Evolutionary conservation across 2,329 filamentous ascomycete genomes (phyloP).

Genomic region (Fusarium begoniae): DNA sequence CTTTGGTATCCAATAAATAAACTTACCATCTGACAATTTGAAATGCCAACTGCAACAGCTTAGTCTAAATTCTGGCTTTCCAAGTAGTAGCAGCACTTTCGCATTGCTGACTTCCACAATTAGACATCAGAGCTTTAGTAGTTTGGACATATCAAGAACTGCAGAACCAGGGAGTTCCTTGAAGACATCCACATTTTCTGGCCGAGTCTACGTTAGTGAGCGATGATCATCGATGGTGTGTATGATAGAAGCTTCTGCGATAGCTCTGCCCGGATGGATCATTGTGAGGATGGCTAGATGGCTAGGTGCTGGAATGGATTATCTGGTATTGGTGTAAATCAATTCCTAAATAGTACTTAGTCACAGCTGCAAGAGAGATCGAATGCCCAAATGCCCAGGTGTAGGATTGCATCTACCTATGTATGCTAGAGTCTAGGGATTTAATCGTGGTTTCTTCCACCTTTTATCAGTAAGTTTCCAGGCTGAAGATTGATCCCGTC

Average conservation of each 20-base stretch:
- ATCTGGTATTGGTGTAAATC: not conserved
- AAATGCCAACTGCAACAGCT: not conserved
- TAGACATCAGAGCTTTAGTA: not conserved
- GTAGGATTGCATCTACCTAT: not conserved
- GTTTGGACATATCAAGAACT: not conserved
- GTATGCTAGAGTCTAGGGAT: not conserved
- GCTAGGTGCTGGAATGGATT: constrained; percentile 7
- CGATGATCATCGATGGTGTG: not conserved
- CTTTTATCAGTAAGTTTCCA: not conserved
- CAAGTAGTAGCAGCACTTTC: not conserved
- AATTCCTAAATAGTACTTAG: not conserved
- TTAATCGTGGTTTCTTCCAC: not conserved
- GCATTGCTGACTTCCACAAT: not conserved
- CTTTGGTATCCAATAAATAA: not conserved
- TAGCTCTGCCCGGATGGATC: constrained; percentile 10
- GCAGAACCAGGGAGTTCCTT: constrained; percentile 7
- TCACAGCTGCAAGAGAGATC: not conserved
- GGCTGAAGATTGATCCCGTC: not conserved
- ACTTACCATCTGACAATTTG: not conserved
- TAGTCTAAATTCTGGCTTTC: not conserved
- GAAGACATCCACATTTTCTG: not conserved
- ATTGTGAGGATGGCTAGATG: not conserved
- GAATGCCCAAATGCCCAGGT: not conserved
- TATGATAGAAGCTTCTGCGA: not conserved
- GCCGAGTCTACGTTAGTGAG: not conserved